Percentiles rank a stretch among this genome's conserved stretches.
Evolutionary conservation across 2,329 filamentous ascomycete genomes (phyloP).

Genomic region (Dactylella cylindrospora): DNA sequence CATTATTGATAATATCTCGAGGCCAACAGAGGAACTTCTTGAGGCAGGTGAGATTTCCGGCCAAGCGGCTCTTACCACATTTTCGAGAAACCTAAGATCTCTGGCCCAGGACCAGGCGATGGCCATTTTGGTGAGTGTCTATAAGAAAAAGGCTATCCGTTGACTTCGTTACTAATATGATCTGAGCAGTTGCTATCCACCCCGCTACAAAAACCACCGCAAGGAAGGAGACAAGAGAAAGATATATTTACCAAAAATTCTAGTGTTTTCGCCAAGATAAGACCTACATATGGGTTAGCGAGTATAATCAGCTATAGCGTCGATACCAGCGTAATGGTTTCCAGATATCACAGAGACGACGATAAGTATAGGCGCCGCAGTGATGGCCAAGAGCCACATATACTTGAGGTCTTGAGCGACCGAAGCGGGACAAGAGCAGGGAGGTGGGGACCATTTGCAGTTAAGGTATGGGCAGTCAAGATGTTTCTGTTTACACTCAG

Average conservation of each 20-base stretch:
- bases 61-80: slow-evolving; percentile 4
- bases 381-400: slow-evolving; percentile 14
- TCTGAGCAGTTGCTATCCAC: slow-evolving; percentile 20
- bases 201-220: background rate
- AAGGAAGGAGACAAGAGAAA: slow-evolving; percentile 10
- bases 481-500: no score
- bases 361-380: slow-evolving; percentile 16
- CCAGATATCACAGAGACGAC: slow-evolving; percentile 21
- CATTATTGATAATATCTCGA: slow-evolving; percentile 36
- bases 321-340: slow-evolving; percentile 21
- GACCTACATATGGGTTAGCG: slow-evolving; percentile 14
- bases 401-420: slow-evolving; percentile 19
- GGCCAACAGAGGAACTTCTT: slow-evolving; percentile 17
- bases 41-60: slow-evolving; percentile 14
- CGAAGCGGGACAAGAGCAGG: slow-evolving; percentile 6
- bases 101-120: slow-evolving; percentile 18
- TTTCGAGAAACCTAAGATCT: slow-evolving; percentile 15
- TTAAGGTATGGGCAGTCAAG: slow-evolving; percentile 16
- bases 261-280: slow-evolving; percentile 27
- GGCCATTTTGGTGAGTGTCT: slow-evolving; percentile 25
- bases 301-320: slow-evolving; percentile 9
- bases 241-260: slow-evolving; percentile 8
- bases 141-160: no score
- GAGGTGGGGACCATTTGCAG: slow-evolving; percentile 21
- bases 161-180: no score